phyloP scores from a whole-genome alignment of 805 yeast genomes.

The Grigorovia jiainica region DNA sequence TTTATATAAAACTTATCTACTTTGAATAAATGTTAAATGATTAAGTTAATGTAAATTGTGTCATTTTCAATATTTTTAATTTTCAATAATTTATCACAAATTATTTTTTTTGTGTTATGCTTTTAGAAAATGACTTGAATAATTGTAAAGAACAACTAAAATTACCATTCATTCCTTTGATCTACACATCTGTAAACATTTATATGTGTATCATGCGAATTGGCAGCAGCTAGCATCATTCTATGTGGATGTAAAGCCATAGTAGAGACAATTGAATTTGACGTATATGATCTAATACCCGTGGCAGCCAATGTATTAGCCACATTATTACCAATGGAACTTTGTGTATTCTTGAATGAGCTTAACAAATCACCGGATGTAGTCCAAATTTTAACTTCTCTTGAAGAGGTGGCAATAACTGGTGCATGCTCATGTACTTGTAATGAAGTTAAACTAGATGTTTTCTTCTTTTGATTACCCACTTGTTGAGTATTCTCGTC shows the following conservation, averaged over 20 bases:
- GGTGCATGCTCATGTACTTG: conserved; percentile 97
- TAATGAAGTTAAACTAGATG: conserved; percentile 46
- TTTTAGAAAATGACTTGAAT: too few species aligned
- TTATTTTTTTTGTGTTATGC: too few species aligned
- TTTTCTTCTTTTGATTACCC: conserved; percentile 9
- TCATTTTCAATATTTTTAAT: too few species aligned
- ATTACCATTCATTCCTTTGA: neutral
- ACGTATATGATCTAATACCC: conserved; percentile 23
- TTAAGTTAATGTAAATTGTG: too few species aligned
- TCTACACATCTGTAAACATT: conserved; percentile 44
- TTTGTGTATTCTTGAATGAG: conserved; percentile 39
- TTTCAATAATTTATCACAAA: neutral
- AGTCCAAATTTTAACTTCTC: conserved; percentile 71
- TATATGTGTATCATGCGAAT: conserved; percentile 66
- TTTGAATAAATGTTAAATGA: too few species aligned
- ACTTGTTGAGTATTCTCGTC: conserved; percentile 36
- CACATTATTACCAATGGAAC: conserved; percentile 21
- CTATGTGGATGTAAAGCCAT: conserved; percentile 85
- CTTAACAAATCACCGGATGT: conserved; percentile 71
- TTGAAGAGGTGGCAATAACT: conserved; percentile 78
- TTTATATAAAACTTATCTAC: too few species aligned
- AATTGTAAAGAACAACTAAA: too few species aligned
- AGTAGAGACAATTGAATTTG: conserved; percentile 47
- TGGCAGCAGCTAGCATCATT: conserved; percentile 84
- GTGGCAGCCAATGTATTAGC: conserved; percentile 27